Base-by-base conservation (phyloP, 305 asterid genomes). In the Nicotiana rustica region DNA sequence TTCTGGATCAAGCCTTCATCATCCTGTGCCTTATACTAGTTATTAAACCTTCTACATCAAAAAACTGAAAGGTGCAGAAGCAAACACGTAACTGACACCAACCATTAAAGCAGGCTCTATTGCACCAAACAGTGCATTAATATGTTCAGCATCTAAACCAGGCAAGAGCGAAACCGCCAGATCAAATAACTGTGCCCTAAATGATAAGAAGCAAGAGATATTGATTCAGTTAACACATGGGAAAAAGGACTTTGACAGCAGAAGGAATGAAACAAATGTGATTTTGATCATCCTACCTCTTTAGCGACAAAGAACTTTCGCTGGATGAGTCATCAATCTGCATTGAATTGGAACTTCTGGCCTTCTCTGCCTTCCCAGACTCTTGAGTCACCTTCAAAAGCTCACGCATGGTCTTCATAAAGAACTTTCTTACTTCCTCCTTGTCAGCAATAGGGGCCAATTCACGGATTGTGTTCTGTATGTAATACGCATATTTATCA, bases 141-240 rank as follows among this genome's bases (percentile, higher is more conserved):
- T 90, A 86, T 90, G 94, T 81, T 91, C 83, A 83, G 95, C 85
- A 81, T 90, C 89, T 81, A 96, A 89, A 77, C 97, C 98, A 84
- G 99, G 98, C 86, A 93, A 88, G 89, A 93, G 89, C 67, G 98
- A 95, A 85, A 85, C 96, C 12, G 97, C 94, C 83, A 95, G 88
- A 88, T 93, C 99, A 87, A 91, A 88, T 75, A 96, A 86, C 81
- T 90, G 94, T 31, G 95, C 95, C 93, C 98, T 97, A 86, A 65
- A 86, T 83, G 85, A 70, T 67, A 60, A 56, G 87, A 82, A 75
- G 81, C 65, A 81, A 52, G 68, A 38, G 65, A 64, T 10, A 59
- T 49, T 82, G 56, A 82, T 67, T 75, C 82, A 81, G 6, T 78
- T 25, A 80, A 69, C 65, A 64, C 19, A 61, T 62, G 31, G 73